A percentile compares a stretch with the other conserved stretches of the same genome.
Evolutionary conservation across 306 rosid species (phyloP).

Genomic region (Delonix regia): DNA sequence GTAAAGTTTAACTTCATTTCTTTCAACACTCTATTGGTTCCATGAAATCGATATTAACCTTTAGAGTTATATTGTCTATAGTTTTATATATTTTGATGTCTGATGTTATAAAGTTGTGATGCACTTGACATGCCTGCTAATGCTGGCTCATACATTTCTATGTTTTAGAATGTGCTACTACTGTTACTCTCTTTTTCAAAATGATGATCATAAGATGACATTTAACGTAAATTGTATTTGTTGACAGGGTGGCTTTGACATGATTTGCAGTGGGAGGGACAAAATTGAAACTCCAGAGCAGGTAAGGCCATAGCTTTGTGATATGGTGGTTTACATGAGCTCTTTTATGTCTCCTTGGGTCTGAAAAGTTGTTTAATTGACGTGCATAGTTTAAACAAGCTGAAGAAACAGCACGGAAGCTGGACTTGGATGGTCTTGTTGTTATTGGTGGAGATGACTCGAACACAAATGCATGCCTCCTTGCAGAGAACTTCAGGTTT

Average conservation of each 20-base stretch:
- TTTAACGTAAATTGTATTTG: constrained; percentile 23
- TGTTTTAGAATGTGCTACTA: not conserved
- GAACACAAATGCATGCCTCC: constrained; percentile 98
- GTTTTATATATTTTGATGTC: not conserved
- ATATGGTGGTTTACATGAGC: constrained; percentile 4
- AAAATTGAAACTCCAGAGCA: constrained; percentile 99
- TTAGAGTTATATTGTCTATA: not conserved
- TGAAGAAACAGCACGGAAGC: constrained; percentile 78
- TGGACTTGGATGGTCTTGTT: constrained; percentile 96
- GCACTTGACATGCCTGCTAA: constrained; percentile 1
- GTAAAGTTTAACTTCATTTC: not conserved
- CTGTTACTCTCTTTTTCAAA: not conserved
- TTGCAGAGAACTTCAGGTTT: constrained; percentile 96
- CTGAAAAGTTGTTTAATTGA: constrained; percentile 34
- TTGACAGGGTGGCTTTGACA: constrained; percentile 97
- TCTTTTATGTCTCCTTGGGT: not conserved
- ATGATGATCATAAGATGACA: constrained; percentile 7
- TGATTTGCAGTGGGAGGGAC: constrained; percentile 99
- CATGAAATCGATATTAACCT: constrained; percentile 3
- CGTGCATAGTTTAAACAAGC: constrained; percentile 89
- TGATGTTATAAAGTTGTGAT: constrained; percentile 8
- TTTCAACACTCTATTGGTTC: not conserved
- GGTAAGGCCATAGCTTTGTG: constrained; percentile 51
- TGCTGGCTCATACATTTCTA: not conserved
- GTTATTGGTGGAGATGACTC: constrained; percentile 99